Evolutionary conservation across 768 basidiomycete species (phyloP).

Genomic region (Auricularia sp.): DNA sequence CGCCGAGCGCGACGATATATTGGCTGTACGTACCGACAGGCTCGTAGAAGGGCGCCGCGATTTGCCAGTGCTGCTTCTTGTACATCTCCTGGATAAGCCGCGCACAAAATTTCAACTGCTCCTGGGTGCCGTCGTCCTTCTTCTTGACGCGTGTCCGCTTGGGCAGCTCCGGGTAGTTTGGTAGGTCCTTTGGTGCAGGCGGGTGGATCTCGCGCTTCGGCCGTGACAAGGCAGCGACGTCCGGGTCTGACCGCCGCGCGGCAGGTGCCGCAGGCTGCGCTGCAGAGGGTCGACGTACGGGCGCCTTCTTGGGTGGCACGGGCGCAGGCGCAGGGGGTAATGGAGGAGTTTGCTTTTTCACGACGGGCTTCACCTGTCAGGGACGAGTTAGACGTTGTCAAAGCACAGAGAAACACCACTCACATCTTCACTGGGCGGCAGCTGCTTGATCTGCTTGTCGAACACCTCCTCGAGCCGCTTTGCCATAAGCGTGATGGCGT

Average conservation of each 20-base stretch:
- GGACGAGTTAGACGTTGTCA: neutral
- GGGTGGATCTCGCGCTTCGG: conserved; percentile 98
- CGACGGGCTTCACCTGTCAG: conserved; percentile 29
- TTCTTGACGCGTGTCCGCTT: conserved; percentile 48
- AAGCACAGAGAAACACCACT: conserved; percentile 18
- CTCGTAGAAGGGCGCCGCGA: conserved; percentile 82
- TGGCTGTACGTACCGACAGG: conserved; percentile 70
- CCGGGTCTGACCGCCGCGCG: conserved; percentile 37
- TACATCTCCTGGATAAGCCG: conserved; percentile 68
- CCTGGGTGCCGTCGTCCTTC: conserved; percentile 59
- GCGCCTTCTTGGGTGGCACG: conserved; percentile 33
- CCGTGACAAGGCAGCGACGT: conserved; percentile 46
- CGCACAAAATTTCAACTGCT: conserved; percentile 76
- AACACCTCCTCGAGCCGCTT: conserved; percentile 75
- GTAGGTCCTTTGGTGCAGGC: conserved; percentile 80
- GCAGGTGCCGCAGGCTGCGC: conserved; percentile 49
- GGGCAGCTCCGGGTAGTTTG: conserved; percentile 63
- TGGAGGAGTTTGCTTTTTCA: conserved; percentile 31
- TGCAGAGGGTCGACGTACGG: conserved; percentile 63
- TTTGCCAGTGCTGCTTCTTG: conserved; percentile 63
- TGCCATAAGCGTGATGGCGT: conserved; percentile 68
- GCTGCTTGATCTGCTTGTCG: conserved; percentile 77
- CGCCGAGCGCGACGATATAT: neutral
- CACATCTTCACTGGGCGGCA: conserved; percentile 73
- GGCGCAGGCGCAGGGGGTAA: conserved; percentile 28